A percentile compares a stretch with the other conserved stretches of the same genome.
These are phyloP conservation scores for Syncephalastrum sp. DNA, from an alignment of 371 early-diverging fungal species.

Conservation along the genomic window DNA sequence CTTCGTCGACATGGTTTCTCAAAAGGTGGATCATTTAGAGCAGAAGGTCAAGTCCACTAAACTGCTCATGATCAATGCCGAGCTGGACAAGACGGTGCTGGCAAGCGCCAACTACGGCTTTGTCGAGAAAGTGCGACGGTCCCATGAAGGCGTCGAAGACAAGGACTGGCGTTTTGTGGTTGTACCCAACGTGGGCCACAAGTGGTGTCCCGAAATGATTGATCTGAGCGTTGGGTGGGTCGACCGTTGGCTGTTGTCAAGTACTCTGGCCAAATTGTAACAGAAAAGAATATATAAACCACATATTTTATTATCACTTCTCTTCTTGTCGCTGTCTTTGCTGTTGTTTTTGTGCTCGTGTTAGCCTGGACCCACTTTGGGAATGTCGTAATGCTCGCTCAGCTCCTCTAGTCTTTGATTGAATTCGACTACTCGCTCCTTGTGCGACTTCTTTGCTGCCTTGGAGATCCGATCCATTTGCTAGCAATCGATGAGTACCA, in stretches of 20 bases:
- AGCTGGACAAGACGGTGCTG: slow-evolving; percentile 32
- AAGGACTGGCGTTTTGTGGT: slow-evolving; percentile 31
- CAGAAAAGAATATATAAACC: neutral
- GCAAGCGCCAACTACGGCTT: slow-evolving; percentile 23
- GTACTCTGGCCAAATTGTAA: slow-evolving; percentile 1
- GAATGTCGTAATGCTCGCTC: slow-evolving; percentile 73
- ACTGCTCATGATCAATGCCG: slow-evolving; percentile 37
- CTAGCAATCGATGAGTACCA: slow-evolving; percentile 22
- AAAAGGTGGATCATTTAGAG: slow-evolving; percentile 15
- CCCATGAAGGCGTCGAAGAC: slow-evolving; percentile 24
- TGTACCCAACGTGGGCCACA: slow-evolving; percentile 35
- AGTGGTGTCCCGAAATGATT: slow-evolving; percentile 38
- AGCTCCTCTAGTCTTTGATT: slow-evolving; percentile 63
- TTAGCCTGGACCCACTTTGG: slow-evolving; percentile 70
- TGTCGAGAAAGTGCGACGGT: slow-evolving; percentile 14
- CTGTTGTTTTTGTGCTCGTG: neutral
- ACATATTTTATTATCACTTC: slow-evolving; percentile 1
- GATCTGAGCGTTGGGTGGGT: slow-evolving; percentile 27
- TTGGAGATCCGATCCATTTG: slow-evolving; percentile 63
- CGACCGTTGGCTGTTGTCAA: slow-evolving; percentile 32
- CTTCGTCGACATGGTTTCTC: slow-evolving; percentile 17
- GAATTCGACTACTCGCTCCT: slow-evolving; percentile 63
- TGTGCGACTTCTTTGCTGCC: slow-evolving; percentile 62
- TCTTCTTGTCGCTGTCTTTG: neutral
- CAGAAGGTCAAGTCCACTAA: slow-evolving; percentile 24